Base-by-base conservation (phyloP, 2,329 filamentous ascomycete species). In the Monilinia vaccinii-corymbosi region DNA sequence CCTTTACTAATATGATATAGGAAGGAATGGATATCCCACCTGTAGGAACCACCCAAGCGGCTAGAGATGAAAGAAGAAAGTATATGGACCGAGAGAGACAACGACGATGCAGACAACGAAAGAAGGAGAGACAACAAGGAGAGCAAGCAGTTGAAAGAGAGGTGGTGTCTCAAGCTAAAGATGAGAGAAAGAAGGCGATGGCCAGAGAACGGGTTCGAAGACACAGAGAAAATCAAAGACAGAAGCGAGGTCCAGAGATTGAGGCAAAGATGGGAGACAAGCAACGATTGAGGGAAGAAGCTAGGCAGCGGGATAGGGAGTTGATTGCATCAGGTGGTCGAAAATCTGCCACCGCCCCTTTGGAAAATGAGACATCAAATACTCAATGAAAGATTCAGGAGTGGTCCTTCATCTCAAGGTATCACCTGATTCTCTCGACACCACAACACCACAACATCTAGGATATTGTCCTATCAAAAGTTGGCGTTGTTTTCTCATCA, bases 61-160 rank as follows among this genome's bases (percentile, higher is more conserved):
- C 56, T 23, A 51, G 36, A 52, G 34, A 40, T 18, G 56, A 34
- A 21, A 28, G 56, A 4, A 58, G 46, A 34, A 58, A 50, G n/a
- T 50, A 50, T 18, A 58, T 58, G 56, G 46, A 58, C 16, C 13
- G 56, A 52, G 45, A 58, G 21, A 38, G 56, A 51, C 56, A 58
- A 42, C 46, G 56, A 25, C 51, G 46, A 36, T 49, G 47, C 16
- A 32, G 56, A 49, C 45, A 58, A 42, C 46, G 46, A 18, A 58
- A 58, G 36, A 58, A 51, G 56, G 32, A 42, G 3, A 58, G 38
- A 9, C 55, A 57, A 31, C 44, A 49, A 38, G 55, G 32, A 18
- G 28, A 40, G 34, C 55, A 57, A 16, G 31, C 23, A 32, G 44
- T 5, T 3, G 55, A 48, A 11, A 16, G 32, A 40, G 55, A 40